Percentiles rank a stretch among this genome's conserved stretches.
phyloP scores from a whole-genome alignment of 73 alveolate genomes.

The Durusdinium trenchii region DNA sequence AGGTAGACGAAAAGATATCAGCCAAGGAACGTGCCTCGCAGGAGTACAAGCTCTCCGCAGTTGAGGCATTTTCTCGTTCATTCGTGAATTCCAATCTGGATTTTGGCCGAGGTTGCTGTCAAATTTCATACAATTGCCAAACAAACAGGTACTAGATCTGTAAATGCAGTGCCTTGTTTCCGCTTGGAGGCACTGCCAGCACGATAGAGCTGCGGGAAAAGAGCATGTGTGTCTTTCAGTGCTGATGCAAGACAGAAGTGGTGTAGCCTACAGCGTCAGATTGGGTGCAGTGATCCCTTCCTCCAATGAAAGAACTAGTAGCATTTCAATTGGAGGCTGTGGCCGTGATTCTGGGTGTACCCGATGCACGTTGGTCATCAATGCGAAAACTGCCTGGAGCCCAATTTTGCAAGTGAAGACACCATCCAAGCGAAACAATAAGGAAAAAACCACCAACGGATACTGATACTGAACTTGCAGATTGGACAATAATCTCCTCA shows the following conservation, averaged over 20 bases:
- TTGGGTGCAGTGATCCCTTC: too few relatives aligned
- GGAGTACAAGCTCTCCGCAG: not conserved
- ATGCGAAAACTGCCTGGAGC: slow-evolving; percentile 53
- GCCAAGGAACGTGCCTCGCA: slow-evolving; percentile 13
- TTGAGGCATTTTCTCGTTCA: not conserved
- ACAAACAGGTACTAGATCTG: not conserved
- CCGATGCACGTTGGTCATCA: slow-evolving; percentile 59
- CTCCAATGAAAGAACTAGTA: not conserved
- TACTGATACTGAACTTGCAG: not conserved
- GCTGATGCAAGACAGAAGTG: too few relatives aligned
- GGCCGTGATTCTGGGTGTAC: slow-evolving; percentile 77
- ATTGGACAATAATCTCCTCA: slow-evolving; percentile 62
- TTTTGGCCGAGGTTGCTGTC: not conserved
- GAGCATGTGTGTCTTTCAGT: not conserved
- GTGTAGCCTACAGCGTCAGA: not conserved
- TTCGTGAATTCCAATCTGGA: not conserved
- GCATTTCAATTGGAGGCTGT: slow-evolving; percentile 1
- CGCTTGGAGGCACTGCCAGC: slow-evolving; percentile 31
- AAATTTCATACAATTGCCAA: not conserved
- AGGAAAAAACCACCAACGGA: not conserved
- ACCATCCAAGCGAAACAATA: not conserved
- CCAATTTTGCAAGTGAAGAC: not conserved
- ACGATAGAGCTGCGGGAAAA: not conserved
- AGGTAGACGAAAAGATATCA: not conserved
- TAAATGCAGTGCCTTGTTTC: not conserved